Base-by-base conservation (phyloP, 768 basidiomycete genomes). In the Boletus vinaceobasis region DNA sequence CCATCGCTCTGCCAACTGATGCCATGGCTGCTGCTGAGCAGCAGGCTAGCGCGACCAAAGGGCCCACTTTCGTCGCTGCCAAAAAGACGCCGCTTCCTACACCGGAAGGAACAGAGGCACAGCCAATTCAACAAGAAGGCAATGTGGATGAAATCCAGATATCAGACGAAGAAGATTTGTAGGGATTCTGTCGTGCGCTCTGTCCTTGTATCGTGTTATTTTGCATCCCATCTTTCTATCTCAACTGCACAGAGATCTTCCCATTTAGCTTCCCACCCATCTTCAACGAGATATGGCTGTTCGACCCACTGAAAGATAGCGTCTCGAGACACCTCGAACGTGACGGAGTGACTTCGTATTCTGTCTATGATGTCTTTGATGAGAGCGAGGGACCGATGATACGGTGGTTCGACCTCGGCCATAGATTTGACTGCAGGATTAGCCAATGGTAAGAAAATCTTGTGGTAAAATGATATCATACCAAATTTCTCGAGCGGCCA, bases 101-200 rank as follows among this genome's bases (percentile, higher is more conserved):
- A 13, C 69, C 73, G 27, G 80, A 78, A 53, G 77, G 65, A 40
- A 63, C 66, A n/a, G 74, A 72, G 35, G 58, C 72, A 26, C 66
- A 61, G 48, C 66, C 68, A 53, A n/a, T 36, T 44, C 56, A 58
- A 21, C 59, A 50, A 51, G 72, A 51, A 29, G 72, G 65, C 26
- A 93, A 94, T 65, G 82, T 73, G 40, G 92, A 93, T 54, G 92
- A 94, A 74, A 94, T 94, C 56, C 89, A 87, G 57, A 92, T 93
- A 63, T 88, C 87, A 45, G 89, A 92, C 65, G 91, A 93, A 48
- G 88, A 91, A 60, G 86, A 87, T 65, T 65, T 78, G 69, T 81
- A 77, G 70, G 66, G 14, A 50, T 50, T 60, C 37, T 53, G 46
- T 62, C 50, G 49, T 61, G 59, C 29, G 38, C 43, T 51, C 31